Evolutionary conservation across 768 basidiomycete genomes (phyloP), one percentile per base, ranked within the genome.

Genomic region (Pisolithus sp.): DNA sequence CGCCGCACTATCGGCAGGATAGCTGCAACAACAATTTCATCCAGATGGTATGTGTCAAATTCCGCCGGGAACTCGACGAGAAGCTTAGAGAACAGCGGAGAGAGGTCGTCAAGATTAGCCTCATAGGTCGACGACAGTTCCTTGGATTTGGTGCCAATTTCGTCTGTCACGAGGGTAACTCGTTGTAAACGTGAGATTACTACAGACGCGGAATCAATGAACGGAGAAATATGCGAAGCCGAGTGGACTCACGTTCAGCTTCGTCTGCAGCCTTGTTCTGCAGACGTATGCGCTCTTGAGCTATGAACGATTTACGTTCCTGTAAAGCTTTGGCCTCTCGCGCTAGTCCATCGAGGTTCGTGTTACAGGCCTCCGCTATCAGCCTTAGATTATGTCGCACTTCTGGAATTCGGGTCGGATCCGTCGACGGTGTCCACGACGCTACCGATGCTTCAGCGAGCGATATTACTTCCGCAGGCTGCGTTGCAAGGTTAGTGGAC

Each of bases 321-420:
- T 86, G 79, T 2, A 97, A 75, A 3, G 82, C 78, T 57, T 85
- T 87, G 2, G 90, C 96, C 73, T 99, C 96, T 15, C 85, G 80
- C 0, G 93, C 93, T 21, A 98, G 80, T 5, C 89, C 87, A 50
- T 92, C 88, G 12, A 99, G 77, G 53, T 95, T 89, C 17, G 76
- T 81, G 59, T 89, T 89, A 60, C 92, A 86, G 2, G 83, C 76
- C 44, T 93, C 89, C 2, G 81, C 77, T 31, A 99, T 91, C 40
- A 97, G 79, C 4, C 88, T 82, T 24, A 99, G 71, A 66, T 98
- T 99, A 66, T 99, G 94, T 23, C 95, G 82, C n/a, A 99, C 82
- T 73, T 99, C 96, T 0, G 96, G 96, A 55, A 98, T 84, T 50
- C 90, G 85, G 45, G 84, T 90, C 6, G 85, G 78, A 59, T 99